Percentiles rank a stretch among this genome's conserved stretches.
phyloP scores from a whole-genome alignment of 2,329 filamentous ascomycete genomes.

The Fusarium liriodendri region DNA sequence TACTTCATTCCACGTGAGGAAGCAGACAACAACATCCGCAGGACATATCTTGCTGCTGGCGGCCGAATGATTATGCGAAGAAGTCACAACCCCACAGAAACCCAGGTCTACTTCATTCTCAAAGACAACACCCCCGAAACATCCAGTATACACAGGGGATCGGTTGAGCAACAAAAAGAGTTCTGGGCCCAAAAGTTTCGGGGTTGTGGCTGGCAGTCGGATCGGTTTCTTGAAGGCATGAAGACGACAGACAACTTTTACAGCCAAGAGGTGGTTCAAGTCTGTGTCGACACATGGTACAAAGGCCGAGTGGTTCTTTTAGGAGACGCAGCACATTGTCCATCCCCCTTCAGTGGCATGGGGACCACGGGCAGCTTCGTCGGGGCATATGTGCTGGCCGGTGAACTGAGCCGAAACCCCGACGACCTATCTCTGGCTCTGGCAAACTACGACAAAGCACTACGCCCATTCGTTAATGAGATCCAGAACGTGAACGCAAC shows the following conservation, averaged over 20 bases:
- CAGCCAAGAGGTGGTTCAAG: slow-evolving; percentile 27
- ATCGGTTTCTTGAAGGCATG: slow-evolving; percentile 25
- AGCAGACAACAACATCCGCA: slow-evolving; percentile 23
- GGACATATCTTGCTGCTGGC: slow-evolving; percentile 8
- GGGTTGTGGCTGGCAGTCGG: slow-evolving; percentile 17
- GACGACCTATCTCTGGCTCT: slow-evolving; percentile 15
- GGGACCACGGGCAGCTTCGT: slow-evolving; percentile 23
- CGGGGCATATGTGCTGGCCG: slow-evolving; percentile 26
- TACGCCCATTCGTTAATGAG: slow-evolving; percentile 22
- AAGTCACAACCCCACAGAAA: slow-evolving; percentile 29
- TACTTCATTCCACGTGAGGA: slow-evolving; percentile 28
- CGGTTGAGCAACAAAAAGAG: slow-evolving; percentile 24
- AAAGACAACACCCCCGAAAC: slow-evolving; percentile 12
- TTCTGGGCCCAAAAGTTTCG: slow-evolving; percentile 24
- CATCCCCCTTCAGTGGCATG: slow-evolving; percentile 31
- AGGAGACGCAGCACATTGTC: slow-evolving; percentile 24
- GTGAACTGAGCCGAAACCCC: slow-evolving; percentile 20
- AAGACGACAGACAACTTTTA: slow-evolving; percentile 25
- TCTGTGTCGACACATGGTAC: slow-evolving; percentile 14
- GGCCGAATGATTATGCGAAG: slow-evolving; percentile 31
- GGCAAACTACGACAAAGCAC: slow-evolving; percentile 19
- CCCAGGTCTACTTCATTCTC: slow-evolving; percentile 27
- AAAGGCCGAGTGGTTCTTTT: slow-evolving; percentile 17
- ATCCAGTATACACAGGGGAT: slow-evolving; percentile 12
- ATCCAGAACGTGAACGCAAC: slow-evolving; percentile 16